These are phyloP conservation scores for Solanum ahanhuiri DNA, from an alignment of 257 asterid species.

Conservation along the genomic window DNA sequence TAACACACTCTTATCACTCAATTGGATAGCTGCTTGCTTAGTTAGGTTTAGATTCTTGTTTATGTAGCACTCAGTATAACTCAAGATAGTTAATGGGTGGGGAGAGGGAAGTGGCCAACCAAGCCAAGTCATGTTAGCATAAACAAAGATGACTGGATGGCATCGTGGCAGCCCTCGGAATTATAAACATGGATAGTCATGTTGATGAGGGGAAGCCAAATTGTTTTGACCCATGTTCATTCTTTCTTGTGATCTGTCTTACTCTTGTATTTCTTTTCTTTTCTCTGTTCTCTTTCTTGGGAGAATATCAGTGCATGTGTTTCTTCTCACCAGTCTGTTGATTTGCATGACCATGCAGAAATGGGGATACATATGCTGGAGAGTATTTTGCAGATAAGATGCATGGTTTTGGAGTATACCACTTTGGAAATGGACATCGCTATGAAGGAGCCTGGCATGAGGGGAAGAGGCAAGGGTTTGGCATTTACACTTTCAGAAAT, in stretches of 20 bases:
- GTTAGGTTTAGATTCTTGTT: neutral
- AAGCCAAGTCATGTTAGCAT: neutral
- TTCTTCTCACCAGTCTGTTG: neutral
- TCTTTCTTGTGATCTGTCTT: neutral
- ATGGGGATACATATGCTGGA: slow-evolving; percentile 69
- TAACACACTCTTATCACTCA: neutral
- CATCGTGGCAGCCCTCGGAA: neutral
- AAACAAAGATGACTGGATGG: neutral
- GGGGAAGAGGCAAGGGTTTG: slow-evolving; percentile 72
- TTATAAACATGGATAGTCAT: neutral
- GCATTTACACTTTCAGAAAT: slow-evolving; percentile 53
- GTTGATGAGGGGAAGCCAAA: neutral
- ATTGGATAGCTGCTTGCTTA: neutral
- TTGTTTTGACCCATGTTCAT: neutral
- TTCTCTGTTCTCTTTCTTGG: neutral
- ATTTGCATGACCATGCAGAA: slow-evolving; percentile 28
- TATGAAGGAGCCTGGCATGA: slow-evolving; percentile 92
- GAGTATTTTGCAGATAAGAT: slow-evolving; percentile 72
- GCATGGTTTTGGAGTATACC: slow-evolving; percentile 77
- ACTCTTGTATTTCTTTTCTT: neutral
- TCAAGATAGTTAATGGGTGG: neutral
- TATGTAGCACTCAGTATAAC: neutral
- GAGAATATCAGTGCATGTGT: neutral
- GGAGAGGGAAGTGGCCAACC: neutral
- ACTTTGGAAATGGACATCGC: slow-evolving; percentile 56